These are phyloP conservation scores for Thielaviopsis musarum DNA, from an alignment of 2,329 filamentous ascomycete species.

Conservation along the genomic window DNA sequence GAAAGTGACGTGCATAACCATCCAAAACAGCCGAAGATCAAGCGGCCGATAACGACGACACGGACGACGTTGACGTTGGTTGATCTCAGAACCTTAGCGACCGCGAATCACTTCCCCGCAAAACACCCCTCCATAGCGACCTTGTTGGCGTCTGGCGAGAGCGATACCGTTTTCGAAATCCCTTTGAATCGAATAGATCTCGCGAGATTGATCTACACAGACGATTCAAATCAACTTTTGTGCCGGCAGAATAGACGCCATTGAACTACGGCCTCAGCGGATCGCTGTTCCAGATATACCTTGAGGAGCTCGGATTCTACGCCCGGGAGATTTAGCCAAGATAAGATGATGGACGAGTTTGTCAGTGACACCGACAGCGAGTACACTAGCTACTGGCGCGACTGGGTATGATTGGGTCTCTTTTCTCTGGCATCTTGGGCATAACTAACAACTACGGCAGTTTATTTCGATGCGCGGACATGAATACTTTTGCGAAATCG, in stretches of 20 bases:
- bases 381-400: constrained; percentile 97
- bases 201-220: too few relatives aligned
- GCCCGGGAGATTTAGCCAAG: background rate
- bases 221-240: too few relatives aligned
- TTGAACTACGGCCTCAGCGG: background rate
- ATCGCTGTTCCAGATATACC: background rate
- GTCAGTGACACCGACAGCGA: constrained; percentile 96
- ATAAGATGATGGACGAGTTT: constrained; percentile 75
- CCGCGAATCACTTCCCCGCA: background rate
- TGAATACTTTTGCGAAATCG: constrained; percentile 99
- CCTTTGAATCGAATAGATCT: too few relatives aligned
- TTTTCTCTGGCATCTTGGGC: background rate
- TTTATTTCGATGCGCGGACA: constrained; percentile 96
- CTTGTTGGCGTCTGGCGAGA: background rate
- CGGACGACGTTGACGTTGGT: background rate
- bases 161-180: too few relatives aligned
- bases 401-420: constrained; percentile 54
- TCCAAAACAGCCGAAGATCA: background rate
- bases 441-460: constrained; percentile 29
- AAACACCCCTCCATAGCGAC: background rate
- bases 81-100: background rate
- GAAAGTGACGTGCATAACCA: background rate
- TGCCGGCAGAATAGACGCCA: too few relatives aligned
- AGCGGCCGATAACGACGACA: background rate
- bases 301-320: background rate